Percentiles rank a stretch among this genome's conserved stretches.
phyloP scores from a whole-genome alignment of 2,329 filamentous ascomycete species.

The Sporothrix mexicana region DNA sequence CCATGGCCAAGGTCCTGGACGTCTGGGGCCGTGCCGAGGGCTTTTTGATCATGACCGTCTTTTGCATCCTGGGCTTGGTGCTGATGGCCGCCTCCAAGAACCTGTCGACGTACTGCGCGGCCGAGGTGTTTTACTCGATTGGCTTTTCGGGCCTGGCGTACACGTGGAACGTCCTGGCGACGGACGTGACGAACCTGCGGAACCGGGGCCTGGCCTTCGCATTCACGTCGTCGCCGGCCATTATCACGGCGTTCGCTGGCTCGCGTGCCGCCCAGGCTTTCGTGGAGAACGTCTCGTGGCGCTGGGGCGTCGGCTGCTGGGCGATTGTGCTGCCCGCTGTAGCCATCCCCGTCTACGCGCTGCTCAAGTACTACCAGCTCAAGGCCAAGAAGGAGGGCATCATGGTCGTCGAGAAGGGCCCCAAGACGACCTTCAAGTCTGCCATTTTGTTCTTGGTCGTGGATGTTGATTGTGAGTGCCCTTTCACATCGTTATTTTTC shows the following conservation, averaged over 20 bases:
- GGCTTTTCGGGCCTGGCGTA: slow-evolving; percentile 61
- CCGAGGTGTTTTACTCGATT: slow-evolving; percentile 64
- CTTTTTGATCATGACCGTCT: slow-evolving; percentile 58
- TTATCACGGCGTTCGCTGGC: slow-evolving; percentile 58
- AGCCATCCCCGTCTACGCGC: slow-evolving; percentile 63
- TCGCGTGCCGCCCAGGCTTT: slow-evolving; percentile 51
- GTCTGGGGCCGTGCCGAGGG: slow-evolving; percentile 70
- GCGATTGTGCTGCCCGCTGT: slow-evolving; percentile 62
- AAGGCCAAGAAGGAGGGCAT: slow-evolving; percentile 61
- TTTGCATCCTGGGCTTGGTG: slow-evolving; percentile 56
- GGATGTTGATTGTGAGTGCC: slow-evolving; percentile 11
- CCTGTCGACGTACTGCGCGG: slow-evolving; percentile 56
- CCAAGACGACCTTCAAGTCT: slow-evolving; percentile 53
- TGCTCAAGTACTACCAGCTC: slow-evolving; percentile 60
- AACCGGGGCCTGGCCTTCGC: slow-evolving; percentile 68
- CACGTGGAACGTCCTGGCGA: slow-evolving; percentile 53
- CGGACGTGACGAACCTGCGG: slow-evolving; percentile 67
- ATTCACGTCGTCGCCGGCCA: slow-evolving; percentile 65
- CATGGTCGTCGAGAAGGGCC: slow-evolving; percentile 38
- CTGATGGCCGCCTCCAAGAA: slow-evolving; percentile 65
- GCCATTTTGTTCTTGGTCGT: slow-evolving; percentile 45
- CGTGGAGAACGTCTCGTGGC: slow-evolving; percentile 59
- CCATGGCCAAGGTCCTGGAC: slow-evolving; percentile 70
- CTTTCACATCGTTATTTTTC: neutral
- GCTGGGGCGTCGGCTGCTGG: slow-evolving; percentile 68